Percentiles rank a stretch among this genome's conserved stretches.
Conservation (phyloP, 2,329 filamentous ascomycete species). For the Aureobasidium sp. region DNA sequence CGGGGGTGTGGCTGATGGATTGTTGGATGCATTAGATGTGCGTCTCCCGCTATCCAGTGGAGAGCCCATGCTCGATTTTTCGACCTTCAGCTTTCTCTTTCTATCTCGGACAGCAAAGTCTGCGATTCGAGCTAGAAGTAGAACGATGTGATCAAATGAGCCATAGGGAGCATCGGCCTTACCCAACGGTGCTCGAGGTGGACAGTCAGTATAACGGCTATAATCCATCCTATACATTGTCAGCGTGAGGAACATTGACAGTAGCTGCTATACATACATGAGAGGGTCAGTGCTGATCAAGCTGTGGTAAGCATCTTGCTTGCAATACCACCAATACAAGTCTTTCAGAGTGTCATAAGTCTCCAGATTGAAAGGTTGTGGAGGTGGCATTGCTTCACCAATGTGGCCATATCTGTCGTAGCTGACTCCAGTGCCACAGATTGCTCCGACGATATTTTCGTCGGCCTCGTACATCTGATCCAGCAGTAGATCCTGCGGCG, state of each 20-base stretch:
- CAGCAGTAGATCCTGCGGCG: conserved; percentile 23
- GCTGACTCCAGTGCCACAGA: conserved; percentile 51
- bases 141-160: conserved; percentile 78
- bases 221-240: conserved; percentile 62
- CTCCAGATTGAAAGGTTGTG: conserved; percentile 55
- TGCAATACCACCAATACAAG: conserved; percentile 91
- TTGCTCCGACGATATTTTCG: conserved; percentile 49
- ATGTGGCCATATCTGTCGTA: conserved; percentile 54
- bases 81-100: conserved; percentile 65
- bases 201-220: conserved; percentile 75
- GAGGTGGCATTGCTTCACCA: conserved; percentile 21
- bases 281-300: conserved; percentile 77
- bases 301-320: conserved; percentile 89
- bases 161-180: conserved; percentile 75
- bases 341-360: conserved; percentile 77
- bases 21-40: neutral
- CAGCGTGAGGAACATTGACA: conserved; percentile 19
- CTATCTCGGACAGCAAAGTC: conserved; percentile 74
- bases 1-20: conserved; percentile 10
- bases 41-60: neutral
- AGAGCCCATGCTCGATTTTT: conserved; percentile 49
- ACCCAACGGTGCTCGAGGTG: conserved; percentile 74
- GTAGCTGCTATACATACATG: conserved; percentile 56
- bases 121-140: conserved; percentile 72
- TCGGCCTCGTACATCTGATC: conserved; percentile 43